phyloP scores from a whole-genome alignment of 2,329 filamentous ascomycete genomes.

The Stylonectria norvegica region DNA sequence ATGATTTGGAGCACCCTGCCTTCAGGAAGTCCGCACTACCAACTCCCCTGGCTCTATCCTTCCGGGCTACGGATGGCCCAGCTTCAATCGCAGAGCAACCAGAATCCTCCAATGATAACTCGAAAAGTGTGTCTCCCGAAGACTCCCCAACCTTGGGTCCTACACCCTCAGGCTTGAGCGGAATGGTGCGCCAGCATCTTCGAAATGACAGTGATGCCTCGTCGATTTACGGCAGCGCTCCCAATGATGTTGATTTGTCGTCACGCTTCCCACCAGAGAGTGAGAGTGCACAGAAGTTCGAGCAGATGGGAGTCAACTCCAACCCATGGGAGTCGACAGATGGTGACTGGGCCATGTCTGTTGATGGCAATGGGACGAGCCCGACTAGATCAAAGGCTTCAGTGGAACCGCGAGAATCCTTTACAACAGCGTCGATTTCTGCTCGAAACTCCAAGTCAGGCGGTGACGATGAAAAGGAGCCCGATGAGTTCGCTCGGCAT shows the following conservation, averaged over 20 bases:
- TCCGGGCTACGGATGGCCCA: slow-evolving; percentile 3
- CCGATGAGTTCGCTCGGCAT: slow-evolving; percentile 67
- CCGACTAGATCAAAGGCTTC: slow-evolving; percentile 19
- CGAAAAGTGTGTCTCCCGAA: slow-evolving; percentile 25
- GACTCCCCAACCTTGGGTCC: slow-evolving; percentile 83
- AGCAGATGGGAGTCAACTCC: slow-evolving; percentile 28
- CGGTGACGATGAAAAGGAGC: slow-evolving; percentile 49
- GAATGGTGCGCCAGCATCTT: slow-evolving; percentile 80
- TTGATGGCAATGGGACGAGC: slow-evolving; percentile 22
- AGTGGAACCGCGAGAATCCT: slow-evolving; percentile 13
- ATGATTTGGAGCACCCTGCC: slow-evolving; percentile 54
- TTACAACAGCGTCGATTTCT: slow-evolving; percentile 1
- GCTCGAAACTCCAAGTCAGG: slow-evolving; percentile 21
- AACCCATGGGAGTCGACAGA: slow-evolving; percentile 46
- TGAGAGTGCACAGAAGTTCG: slow-evolving; percentile 21
- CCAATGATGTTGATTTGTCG: slow-evolving; percentile 32
- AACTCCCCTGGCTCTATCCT: slow-evolving; percentile 39
- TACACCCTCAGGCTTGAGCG: slow-evolving; percentile 61
- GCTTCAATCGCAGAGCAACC: slow-evolving; percentile 4
- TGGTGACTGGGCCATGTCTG: slow-evolving; percentile 24
- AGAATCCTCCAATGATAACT: slow-evolving; percentile 14
- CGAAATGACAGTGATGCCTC: slow-evolving; percentile 78
- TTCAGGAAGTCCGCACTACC: slow-evolving; percentile 46
- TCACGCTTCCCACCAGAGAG: slow-evolving; percentile 36
- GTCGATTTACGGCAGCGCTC: slow-evolving; percentile 63